phyloP scores from a whole-genome alignment of 805 yeast species.

The Saccharomyces eubayanus region DNA sequence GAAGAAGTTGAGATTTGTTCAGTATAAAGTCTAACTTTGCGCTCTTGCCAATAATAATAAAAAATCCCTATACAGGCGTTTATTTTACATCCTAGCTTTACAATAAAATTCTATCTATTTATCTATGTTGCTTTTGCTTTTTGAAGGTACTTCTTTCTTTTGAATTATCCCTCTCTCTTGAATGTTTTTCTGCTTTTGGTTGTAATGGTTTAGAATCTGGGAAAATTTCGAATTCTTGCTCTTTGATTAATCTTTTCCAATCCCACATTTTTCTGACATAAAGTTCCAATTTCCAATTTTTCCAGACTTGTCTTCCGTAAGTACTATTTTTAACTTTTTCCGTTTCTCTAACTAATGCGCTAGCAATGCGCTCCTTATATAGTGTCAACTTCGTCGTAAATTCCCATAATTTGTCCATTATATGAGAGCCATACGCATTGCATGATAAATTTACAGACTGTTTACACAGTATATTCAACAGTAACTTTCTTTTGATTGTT shows the following conservation, averaged over 20 bases:
- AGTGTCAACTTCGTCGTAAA: constrained; percentile 70
- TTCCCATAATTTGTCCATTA: constrained; percentile 75
- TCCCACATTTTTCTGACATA: constrained; percentile 47
- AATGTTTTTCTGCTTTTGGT: constrained; percentile 15
- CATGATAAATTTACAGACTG: constrained; percentile 57
- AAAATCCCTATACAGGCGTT: neutral
- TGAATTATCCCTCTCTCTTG: neutral
- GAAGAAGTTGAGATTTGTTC: neutral
- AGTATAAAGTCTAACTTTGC: neutral
- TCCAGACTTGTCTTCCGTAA: constrained; percentile 91
- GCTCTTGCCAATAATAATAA: neutral
- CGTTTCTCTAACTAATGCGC: constrained; percentile 48
- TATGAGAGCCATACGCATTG: constrained; percentile 85
- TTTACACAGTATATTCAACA: constrained; percentile 57
- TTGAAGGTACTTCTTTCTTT: neutral
- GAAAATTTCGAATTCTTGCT: constrained; percentile 38
- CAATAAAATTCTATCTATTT: neutral
- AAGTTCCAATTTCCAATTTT: constrained; percentile 85
- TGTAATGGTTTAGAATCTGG: constrained; percentile 31
- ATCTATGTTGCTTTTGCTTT: neutral
- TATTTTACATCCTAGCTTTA: neutral
- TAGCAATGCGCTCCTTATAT: constrained; percentile 81
- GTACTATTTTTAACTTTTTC: constrained; percentile 71
- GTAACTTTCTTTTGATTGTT: constrained; percentile 50
- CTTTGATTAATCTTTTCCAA: constrained; percentile 65